phyloP scores from a whole-genome alignment of 148 eudicot genomes.

The Rhododendron kiyosumense region DNA sequence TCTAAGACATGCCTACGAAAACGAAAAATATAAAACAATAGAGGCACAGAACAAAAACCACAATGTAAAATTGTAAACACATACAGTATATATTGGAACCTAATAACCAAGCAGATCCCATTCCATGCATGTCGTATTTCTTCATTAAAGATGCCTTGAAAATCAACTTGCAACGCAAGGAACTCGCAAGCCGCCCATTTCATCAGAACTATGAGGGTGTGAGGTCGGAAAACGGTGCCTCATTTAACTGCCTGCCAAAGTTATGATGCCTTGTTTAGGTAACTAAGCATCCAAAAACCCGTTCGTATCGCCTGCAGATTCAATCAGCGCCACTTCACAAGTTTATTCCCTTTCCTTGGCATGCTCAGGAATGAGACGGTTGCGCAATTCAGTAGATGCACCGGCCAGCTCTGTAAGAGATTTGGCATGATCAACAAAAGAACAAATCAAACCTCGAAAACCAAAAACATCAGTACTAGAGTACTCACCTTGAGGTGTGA shows the following conservation, averaged over 20 bases:
- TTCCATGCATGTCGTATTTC: not conserved
- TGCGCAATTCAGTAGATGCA: conserved; percentile 58
- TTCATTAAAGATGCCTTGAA: not conserved
- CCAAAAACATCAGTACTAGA: not conserved
- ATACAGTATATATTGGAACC: not conserved
- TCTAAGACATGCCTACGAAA: not conserved
- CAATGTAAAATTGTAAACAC: not conserved
- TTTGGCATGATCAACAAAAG: conserved; percentile 8
- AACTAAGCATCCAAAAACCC: conserved; percentile 8
- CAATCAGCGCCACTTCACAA: not conserved
- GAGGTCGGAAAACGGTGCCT: not conserved
- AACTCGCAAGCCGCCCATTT: not conserved
- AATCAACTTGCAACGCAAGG: not conserved
- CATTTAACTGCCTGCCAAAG: not conserved
- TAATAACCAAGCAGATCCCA: not conserved
- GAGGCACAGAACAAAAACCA: not conserved
- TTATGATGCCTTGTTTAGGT: not conserved
- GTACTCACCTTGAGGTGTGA: conserved; percentile 69
- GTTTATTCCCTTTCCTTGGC: conserved; percentile 9
- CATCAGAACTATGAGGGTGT: not conserved
- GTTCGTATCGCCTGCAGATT: not conserved
- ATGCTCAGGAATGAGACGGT: conserved; percentile 64
- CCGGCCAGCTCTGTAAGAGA: conserved; percentile 57
- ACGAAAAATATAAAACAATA: not conserved
- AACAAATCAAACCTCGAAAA: not conserved